Conservation (phyloP, 192 early-diverging fungal genomes). For the Backusella luteola region DNA sequence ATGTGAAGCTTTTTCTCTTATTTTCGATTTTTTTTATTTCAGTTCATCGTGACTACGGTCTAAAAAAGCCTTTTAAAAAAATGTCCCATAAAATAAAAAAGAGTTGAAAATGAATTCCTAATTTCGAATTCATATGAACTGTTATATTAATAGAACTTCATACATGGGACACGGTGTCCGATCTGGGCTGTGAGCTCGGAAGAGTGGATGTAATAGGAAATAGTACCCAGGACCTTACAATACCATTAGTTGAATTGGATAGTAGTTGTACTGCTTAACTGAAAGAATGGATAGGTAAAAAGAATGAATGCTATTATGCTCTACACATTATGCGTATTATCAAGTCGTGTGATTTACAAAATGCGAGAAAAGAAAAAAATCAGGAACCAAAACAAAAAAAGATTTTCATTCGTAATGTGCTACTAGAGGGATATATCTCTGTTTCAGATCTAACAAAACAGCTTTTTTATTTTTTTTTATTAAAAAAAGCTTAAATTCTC, state of each 20-base stretch:
- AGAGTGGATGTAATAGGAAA: constrained; percentile 1
- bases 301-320: no score
- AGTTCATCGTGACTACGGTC: not conserved
- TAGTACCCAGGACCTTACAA: not conserved
- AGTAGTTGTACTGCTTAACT: no score
- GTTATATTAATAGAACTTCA: not conserved
- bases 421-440: not conserved
- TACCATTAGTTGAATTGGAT: not conserved
- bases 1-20: no score
- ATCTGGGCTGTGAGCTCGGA: not conserved
- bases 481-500: constrained; percentile 4
- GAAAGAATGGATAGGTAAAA: no score
- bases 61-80: not conserved
- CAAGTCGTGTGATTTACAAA: not conserved
- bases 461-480: not conserved
- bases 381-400: not conserved
- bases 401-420: not conserved
- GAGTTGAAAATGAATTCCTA: not conserved
- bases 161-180: not conserved
- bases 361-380: not conserved
- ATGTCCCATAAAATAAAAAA: not conserved
- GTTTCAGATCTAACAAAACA: not conserved
- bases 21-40: no score
- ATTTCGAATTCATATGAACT: not conserved
- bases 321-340: no score